A percentile compares a stretch with the other conserved stretches of the same genome.
Evolutionary conservation across 2,329 filamentous ascomycete genomes (phyloP).

Genomic region (Colletotrichum lupini): DNA sequence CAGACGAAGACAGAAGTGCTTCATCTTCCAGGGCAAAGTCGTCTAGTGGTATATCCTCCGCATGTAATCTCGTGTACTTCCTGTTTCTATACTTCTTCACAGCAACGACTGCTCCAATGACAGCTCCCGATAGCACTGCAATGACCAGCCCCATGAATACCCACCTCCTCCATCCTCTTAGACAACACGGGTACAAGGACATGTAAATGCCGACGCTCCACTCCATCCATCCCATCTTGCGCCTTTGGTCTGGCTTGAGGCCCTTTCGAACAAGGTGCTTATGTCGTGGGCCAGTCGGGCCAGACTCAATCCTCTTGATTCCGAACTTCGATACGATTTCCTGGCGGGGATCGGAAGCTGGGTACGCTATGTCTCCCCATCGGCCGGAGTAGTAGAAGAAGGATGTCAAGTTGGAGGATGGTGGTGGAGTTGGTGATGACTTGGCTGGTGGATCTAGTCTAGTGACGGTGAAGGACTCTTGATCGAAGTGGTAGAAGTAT

Average conservation of each 20-base stretch:
- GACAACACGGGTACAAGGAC: constrained; percentile 46
- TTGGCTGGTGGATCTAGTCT: constrained; percentile 18
- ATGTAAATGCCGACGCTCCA: constrained; percentile 43
- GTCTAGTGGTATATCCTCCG: constrained; percentile 41
- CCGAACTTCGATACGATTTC: constrained; percentile 44
- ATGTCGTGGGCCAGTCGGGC: constrained; percentile 45
- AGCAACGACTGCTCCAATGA: constrained; percentile 16
- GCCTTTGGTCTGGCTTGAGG: constrained; percentile 42
- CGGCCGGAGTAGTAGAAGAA: constrained; percentile 47
- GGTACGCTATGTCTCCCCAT: constrained; percentile 48
- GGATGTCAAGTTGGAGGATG: constrained; percentile 43
- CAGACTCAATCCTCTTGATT: constrained; percentile 45
- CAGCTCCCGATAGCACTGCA: background rate
- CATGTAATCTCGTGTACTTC: constrained; percentile 38
- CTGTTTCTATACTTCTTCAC: constrained; percentile 27
- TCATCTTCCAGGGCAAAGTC: constrained; percentile 48
- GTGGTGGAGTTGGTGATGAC: background rate
- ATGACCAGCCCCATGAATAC: constrained; percentile 38
- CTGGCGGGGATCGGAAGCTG: constrained; percentile 46
- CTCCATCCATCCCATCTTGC: constrained; percentile 42
- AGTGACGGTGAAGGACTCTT: constrained; percentile 39
- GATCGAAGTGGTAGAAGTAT: constrained; percentile 48
- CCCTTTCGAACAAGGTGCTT: constrained; percentile 48
- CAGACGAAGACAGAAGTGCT: constrained; percentile 11
- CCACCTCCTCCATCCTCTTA: constrained; percentile 48